Base-by-base conservation (phyloP, 257 asterid species). In the Solanum appendiculatum region DNA sequence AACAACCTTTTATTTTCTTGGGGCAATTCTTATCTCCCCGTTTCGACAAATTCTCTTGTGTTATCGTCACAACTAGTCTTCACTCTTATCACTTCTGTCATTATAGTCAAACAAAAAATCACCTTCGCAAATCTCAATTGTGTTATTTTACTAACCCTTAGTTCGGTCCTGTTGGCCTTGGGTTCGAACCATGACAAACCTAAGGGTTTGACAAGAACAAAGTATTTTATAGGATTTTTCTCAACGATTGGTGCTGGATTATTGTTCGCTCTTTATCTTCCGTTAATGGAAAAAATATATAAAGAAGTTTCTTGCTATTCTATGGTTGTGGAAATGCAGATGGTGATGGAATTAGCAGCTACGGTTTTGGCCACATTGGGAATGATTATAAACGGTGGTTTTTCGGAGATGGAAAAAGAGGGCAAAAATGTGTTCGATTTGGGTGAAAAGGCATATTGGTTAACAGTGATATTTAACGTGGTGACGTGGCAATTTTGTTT, bases 321-420 rank as follows among this genome's bases (percentile, higher is more conserved):
- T 2, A 96, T 94, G 98, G 95, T 94, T 66, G 87, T 94, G 87
- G 98, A 96, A 88, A 96, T 96, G 92, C 98, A 94, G 86, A 69
- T 96, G 1, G 82, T 96, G 13, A 94, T 94, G 94, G 94, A 93
- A 63, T 3, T 86, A 0, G 91, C 94, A 15, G 98, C 94, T 0
- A 96, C 96, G 1, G 83, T 63, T 7, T 83, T 96, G 15, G 96
- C 98, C n/a, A 86, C 91, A 13, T 81, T 78, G 3, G 95, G 96
- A 5, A 92, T 86, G 90, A 88, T 90, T 37, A 89, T 73, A 7
- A 91, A 68, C 44, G 91, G 88, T 2, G 95, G 98, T 4, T 94
- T 92, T 44, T 12, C 70, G 0, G 94, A 89, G 1, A 72, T 94
- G 92, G 88, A 66, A 84, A 60, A 2, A 0, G 97, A 95, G 93